These are phyloP conservation scores for Allomyces javanicus DNA, from an alignment of 192 early-diverging fungal genomes.

Conservation along the genomic window DNA sequence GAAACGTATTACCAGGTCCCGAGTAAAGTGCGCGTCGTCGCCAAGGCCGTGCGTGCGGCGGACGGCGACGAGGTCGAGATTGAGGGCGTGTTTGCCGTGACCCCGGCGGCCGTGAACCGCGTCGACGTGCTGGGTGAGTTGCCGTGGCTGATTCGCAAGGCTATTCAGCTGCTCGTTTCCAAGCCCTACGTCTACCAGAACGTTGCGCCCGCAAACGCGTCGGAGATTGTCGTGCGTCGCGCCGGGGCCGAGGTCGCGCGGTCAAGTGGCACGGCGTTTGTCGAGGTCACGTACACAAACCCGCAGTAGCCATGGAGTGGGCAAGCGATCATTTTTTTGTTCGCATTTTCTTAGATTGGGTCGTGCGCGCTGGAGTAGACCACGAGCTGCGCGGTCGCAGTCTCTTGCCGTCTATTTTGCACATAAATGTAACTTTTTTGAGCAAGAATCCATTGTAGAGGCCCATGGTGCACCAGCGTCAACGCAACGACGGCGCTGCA, in stretches of 20 bases:
- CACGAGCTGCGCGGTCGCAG: no score
- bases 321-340: not conserved
- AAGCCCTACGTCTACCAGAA: conserved; percentile 1
- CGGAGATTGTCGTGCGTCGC: not conserved
- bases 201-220: not conserved
- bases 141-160: conserved; percentile 1
- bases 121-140: not conserved
- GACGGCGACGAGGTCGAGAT: not conserved
- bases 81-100: not conserved
- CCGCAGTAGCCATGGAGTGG: not conserved
- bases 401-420: no score
- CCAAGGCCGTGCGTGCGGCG: no score
- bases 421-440: no score
- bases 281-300: not conserved
- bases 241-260: not conserved
- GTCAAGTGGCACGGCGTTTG: not conserved
- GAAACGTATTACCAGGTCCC: not conserved
- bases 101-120: not conserved
- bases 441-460: no score
- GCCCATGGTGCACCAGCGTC: no score
- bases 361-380: no score
- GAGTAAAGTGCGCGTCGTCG: not conserved
- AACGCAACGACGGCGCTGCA: no score
- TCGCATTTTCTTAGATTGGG: not conserved
- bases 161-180: not conserved